These are phyloP conservation scores for Globisporangium carolinianum DNA, from an alignment of 352 stramenopile genomes.

Conservation along the genomic window DNA sequence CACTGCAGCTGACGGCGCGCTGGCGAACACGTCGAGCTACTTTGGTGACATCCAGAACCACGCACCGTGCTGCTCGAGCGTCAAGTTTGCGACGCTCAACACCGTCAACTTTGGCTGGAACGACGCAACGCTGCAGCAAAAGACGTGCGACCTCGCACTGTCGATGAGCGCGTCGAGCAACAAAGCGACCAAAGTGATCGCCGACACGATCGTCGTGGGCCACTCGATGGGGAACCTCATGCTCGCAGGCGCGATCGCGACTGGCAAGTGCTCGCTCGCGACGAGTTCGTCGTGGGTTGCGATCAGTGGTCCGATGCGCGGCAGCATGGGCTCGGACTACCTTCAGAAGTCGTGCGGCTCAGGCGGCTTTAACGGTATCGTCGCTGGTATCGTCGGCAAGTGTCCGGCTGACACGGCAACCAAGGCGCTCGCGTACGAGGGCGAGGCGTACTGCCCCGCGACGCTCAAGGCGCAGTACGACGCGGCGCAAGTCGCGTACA, in stretches of 20 bases:
- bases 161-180: constrained; percentile 29
- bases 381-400: constrained; percentile 24
- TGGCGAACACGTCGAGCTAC: constrained; percentile 30
- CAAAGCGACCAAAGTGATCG: constrained; percentile 25
- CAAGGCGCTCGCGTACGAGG: constrained; percentile 19
- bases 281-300: constrained; percentile 27
- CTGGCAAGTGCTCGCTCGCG: constrained; percentile 11
- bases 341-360: constrained; percentile 23
- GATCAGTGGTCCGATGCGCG: constrained; percentile 31
- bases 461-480: constrained; percentile 19
- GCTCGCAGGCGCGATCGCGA: constrained; percentile 25
- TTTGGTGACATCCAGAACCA: constrained; percentile 41
- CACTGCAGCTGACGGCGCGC: constrained; percentile 18
- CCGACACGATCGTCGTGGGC: constrained; percentile 52
- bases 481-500: constrained; percentile 26
- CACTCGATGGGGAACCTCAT: constrained; percentile 67
- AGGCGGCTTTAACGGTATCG: constrained; percentile 14
- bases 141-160: constrained; percentile 26
- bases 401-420: constrained; percentile 13
- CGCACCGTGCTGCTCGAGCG: constrained; percentile 52
- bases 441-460: constrained; percentile 11
- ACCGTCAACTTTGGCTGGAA: constrained; percentile 44
- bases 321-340: constrained; percentile 43
- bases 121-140: constrained; percentile 28
- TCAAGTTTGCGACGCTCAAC: constrained; percentile 39